phyloP scores from a whole-genome alignment of 1,284 basidiomycete species.

The Tylopilus sp. region DNA sequence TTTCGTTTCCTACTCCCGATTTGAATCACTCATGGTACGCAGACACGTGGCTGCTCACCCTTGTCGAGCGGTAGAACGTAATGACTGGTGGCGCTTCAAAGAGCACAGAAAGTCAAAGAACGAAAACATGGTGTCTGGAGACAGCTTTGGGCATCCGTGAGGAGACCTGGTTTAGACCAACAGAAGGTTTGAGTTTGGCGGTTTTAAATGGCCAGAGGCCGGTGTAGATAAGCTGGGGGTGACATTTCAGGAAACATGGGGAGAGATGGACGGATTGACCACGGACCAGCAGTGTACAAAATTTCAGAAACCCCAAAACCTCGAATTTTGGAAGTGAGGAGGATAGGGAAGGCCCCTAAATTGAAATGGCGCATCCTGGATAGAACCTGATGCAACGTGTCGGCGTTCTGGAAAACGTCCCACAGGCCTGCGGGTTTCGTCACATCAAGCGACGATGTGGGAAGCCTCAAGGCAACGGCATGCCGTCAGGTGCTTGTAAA shows the following conservation, averaged over 20 bases:
- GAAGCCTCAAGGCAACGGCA: slow-evolving; percentile 18
- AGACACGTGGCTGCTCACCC: slow-evolving; percentile 12
- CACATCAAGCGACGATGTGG: slow-evolving; percentile 1
- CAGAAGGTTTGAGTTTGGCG: neutral
- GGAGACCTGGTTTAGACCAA: neutral
- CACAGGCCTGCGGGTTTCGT: neutral
- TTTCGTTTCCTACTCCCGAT: slow-evolving; percentile 11
- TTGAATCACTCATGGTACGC: slow-evolving; percentile 2
- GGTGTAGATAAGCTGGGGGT: neutral
- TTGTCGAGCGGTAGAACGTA: neutral
- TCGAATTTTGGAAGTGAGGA: neutral
- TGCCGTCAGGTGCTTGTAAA: neutral
- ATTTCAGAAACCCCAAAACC: neutral
- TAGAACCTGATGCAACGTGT: slow-evolving; percentile 10
- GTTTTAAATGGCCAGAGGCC: neutral
- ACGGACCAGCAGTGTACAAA: neutral
- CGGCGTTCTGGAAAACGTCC: slow-evolving; percentile 3
- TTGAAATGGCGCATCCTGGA: slow-evolving; percentile 1
- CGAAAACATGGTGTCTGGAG: slow-evolving; percentile 2
- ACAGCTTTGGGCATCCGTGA: neutral
- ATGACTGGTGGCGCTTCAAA: neutral
- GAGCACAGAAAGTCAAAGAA: neutral
- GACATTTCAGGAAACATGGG: neutral
- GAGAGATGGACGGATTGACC: neutral
- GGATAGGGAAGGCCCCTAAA: neutral